These are phyloP conservation scores for Chlorella sp. DNA, from an alignment of 139 green algal species.

Conservation along the genomic window DNA sequence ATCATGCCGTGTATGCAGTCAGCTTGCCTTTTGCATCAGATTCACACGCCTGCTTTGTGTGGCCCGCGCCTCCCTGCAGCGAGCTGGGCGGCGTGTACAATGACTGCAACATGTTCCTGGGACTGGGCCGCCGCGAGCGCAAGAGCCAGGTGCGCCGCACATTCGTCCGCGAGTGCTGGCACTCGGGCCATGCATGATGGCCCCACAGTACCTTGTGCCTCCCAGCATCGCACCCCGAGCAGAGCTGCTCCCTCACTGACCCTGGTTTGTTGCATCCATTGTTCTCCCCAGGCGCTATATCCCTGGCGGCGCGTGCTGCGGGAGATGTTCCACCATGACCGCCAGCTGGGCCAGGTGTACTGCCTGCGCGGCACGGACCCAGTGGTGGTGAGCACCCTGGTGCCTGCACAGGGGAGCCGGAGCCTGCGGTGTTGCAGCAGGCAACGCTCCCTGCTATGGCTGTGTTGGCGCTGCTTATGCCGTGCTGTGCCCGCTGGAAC, in stretches of 20 bases:
- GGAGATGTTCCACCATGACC: constrained; percentile 58
- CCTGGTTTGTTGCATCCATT: neutral
- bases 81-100: constrained; percentile 55
- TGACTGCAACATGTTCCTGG: constrained; percentile 62
- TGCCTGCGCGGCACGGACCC: constrained; percentile 22
- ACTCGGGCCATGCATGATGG: too few relatives aligned
- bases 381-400: constrained; percentile 26
- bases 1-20: too few relatives aligned
- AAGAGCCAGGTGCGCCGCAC: constrained; percentile 61
- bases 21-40: too few relatives aligned
- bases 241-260: too few relatives aligned
- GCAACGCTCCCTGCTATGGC: too few relatives aligned
- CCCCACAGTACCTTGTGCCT: too few relatives aligned
- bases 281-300: constrained; percentile 51
- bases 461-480: too few relatives aligned
- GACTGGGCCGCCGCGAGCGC: constrained; percentile 57
- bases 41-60: neutral
- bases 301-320: constrained; percentile 71
- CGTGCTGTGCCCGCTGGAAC: too few relatives aligned
- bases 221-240: too few relatives aligned
- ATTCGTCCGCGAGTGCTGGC: too few relatives aligned
- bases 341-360: constrained; percentile 33
- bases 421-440: too few relatives aligned
- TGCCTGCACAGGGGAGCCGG: neutral
- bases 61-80: constrained; percentile 12